Base-by-base conservation (phyloP, 2,329 filamentous ascomycete genomes). In the Neurospora sp. region DNA sequence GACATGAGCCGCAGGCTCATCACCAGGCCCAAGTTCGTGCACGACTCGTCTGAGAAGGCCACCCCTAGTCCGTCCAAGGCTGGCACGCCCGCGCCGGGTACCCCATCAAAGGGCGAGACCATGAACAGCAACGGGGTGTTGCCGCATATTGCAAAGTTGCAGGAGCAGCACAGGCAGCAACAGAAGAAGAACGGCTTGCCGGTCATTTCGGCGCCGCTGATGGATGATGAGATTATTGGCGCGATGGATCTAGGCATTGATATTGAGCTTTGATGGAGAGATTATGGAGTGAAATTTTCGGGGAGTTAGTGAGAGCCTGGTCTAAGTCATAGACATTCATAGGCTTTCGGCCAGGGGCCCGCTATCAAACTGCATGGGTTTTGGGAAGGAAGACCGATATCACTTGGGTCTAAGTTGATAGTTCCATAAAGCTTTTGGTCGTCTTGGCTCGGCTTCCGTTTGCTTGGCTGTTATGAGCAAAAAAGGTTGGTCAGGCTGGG, bases 191-290 rank as follows among this genome's bases (percentile, higher is more conserved):
- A 86, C 76, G 86, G 86, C 13, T 80, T 90, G 71, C 85, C 88
- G 3, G 89, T 89, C 13, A 91, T 93, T 67, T 92, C 95, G 77
- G 90, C 92, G 81, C 90, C 91, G 38, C 87, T 93, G 70, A 91
- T 91, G 84, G 94, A 97, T 72, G 96, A 98, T 77, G 96, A 98
- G 77, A 91, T 97, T 70, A 95, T 98, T 79, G 93, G 91, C 1
- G 87, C 89, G 36, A 83, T 98, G 83, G 96, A 98, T 78, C 82
- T 98, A 75, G 95, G 93, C 38, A 93, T 98, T 78, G 95, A 98
- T 75, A 93, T 97, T 43, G 76, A 76, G 66, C 33, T 69, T 38
- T 66, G 28, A 40, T 28, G 52, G 69, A 13, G 46, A 23, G 19
- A 23, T 52, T 5, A 28, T 52, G 19, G 19, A 6, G 19, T 52